Conservation (phyloP, 352 stramenopile genomes). For the Albugo candida region DNA sequence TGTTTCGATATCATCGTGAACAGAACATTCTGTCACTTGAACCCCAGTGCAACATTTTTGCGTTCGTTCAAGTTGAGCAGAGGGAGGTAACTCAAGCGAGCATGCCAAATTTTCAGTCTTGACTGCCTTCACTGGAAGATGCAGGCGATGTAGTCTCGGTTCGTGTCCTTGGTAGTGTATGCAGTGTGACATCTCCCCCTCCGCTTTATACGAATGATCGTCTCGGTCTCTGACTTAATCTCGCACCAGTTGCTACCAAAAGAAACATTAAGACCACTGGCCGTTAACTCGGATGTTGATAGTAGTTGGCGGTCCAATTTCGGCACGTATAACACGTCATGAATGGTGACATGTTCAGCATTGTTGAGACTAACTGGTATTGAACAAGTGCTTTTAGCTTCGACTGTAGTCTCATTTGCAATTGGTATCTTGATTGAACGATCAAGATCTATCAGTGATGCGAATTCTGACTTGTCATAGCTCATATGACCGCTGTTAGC, state of each 20-base stretch:
- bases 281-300: constrained; percentile 1
- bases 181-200: neutral
- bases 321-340: no score
- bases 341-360: constrained; percentile 5
- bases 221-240: no score
- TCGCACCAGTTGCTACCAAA: no score
- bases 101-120: constrained; percentile 3
- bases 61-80: neutral
- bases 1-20: constrained; percentile 1
- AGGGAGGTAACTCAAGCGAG: neutral
- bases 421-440: constrained; percentile 6
- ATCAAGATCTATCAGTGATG: no score
- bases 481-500: constrained; percentile 11
- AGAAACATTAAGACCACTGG: neutral
- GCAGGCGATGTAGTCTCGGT: no score
- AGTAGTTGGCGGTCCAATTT: constrained; percentile 7
- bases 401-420: constrained; percentile 3
- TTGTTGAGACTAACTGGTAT: constrained; percentile 2
- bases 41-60: neutral
- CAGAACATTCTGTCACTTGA: neutral
- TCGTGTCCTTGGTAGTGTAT: neutral
- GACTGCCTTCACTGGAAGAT: neutral
- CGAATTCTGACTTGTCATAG: no score
- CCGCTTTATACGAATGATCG: neutral
- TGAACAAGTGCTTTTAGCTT: constrained; percentile 1